Evolutionary conservation across 257 asterid species (phyloP), one percentile per base, ranked within the genome.

Genomic region (Asclepias syriaca): DNA sequence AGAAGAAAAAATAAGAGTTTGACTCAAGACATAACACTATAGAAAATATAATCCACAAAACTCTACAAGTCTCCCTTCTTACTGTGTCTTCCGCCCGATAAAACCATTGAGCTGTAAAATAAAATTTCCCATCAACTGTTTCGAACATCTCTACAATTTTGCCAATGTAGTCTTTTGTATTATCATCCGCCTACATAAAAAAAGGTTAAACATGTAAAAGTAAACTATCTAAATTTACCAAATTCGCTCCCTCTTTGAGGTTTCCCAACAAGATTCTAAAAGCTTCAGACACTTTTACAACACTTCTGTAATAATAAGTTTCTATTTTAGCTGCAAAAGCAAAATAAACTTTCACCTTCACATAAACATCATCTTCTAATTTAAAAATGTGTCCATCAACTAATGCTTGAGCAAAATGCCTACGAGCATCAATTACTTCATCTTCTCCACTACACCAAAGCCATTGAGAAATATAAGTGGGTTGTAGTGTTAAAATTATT

Each of bases 51-150:
- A 16, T 13, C 22, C 37, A 43, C 37, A 10, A 34, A 8, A 15
- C 13, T 21, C 5, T 3, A 5, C 12, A 18, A 43, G 55, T 5
- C 13, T 75, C 18, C 5, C 4, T 18, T n/a, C 89, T 76, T 78
- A 93, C 98, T 48, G 98, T 93, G 61, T 93, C 98, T 37, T 37
- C 51, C 2, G 95, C 85, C 71, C 97, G 77, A 37, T 93, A 89
- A 76, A 77, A 93, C 96, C 97, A 91, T 34, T 84, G 96, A 29
- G 97, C 92, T 0, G 82, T 78, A 60, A 91, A 87, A 14, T 80
- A 72, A 48, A 6, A 69, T 1, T 80, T 68, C 45, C 88, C 90
- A 71, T 93, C 85, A 3, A 73, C 71, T 12, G 84, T 89, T 77
- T 88, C 76, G 69, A 91, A 93, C 63, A 93, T 27, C 77, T 93